phyloP scores from a whole-genome alignment of 179 eudicot genomes.

The Spinacia oleracea region DNA sequence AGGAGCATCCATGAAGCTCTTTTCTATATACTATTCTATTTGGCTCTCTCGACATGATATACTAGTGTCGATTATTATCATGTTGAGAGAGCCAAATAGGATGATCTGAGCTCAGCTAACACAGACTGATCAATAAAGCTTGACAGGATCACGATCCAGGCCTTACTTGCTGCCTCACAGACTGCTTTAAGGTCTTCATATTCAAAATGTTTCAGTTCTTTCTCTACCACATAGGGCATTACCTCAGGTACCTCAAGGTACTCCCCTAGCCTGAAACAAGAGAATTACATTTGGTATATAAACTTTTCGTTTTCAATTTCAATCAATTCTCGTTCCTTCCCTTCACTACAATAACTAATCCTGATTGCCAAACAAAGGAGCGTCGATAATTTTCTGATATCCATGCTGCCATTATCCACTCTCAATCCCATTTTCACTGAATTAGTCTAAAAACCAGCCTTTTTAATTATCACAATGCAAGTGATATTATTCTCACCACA shows the following conservation, averaged over 20 bases:
- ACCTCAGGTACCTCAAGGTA: slow-evolving; percentile 59
- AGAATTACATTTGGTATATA: too few species aligned
- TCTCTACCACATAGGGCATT: slow-evolving; percentile 66
- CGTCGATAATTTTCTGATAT: too few species aligned
- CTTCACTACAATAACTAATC: too few species aligned
- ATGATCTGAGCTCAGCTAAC: slow-evolving; percentile 68
- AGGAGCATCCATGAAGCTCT: slow-evolving; percentile 5
- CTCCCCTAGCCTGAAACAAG: slow-evolving; percentile 70
- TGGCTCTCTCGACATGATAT: slow-evolving; percentile 49
- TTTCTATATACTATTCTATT: slow-evolving; percentile 28
- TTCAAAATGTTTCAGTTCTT: slow-evolving; percentile 71
- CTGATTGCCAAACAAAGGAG: too few species aligned
- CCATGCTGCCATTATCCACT: too few species aligned
- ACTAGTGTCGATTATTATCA: slow-evolving; percentile 37
- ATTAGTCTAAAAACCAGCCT: too few species aligned
- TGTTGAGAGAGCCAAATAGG: slow-evolving; percentile 73
- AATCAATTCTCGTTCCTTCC: too few species aligned
- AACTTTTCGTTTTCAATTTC: too few species aligned
- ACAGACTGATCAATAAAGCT: slow-evolving; percentile 57
- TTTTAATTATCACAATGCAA: not conserved
- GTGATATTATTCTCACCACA: slow-evolving; percentile 52
- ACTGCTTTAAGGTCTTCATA: slow-evolving; percentile 66
- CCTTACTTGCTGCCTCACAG: slow-evolving; percentile 64
- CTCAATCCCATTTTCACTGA: too few species aligned
- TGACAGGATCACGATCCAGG: slow-evolving; percentile 49